Evolutionary conservation across 306 rosid genomes (phyloP).

Genomic region (Oemleria cerasiformis): DNA sequence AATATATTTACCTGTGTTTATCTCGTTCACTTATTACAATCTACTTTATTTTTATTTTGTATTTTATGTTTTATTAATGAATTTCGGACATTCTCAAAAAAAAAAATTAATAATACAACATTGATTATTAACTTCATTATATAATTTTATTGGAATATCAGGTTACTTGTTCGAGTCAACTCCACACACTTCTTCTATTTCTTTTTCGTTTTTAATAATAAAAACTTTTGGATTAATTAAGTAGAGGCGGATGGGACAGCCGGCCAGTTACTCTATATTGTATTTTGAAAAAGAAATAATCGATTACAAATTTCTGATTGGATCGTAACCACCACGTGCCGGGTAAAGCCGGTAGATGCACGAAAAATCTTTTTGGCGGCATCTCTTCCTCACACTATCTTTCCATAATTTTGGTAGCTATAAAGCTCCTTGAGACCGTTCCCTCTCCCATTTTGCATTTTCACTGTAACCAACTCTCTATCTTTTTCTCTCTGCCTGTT

Average conservation of each 20-base stretch:
- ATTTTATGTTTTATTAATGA: too few species aligned
- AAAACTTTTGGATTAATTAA: background rate
- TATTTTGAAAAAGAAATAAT: background rate
- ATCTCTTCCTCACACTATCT: slow-evolving; percentile 7
- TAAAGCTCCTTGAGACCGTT: background rate
- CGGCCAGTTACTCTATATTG: background rate
- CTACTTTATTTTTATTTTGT: too few species aligned
- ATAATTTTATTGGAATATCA: too few species aligned
- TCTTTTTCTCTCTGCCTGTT: background rate
- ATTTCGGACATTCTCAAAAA: too few species aligned
- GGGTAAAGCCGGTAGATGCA: background rate
- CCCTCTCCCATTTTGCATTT: background rate
- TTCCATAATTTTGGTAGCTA: background rate
- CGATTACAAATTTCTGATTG: background rate
- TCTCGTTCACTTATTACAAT: too few species aligned
- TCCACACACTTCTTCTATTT: background rate
- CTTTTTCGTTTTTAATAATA: background rate
- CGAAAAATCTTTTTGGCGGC: slow-evolving; percentile 32
- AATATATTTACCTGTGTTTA: too few species aligned
- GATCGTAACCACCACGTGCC: slow-evolving; percentile 16
- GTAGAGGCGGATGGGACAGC: background rate
- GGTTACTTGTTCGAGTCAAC: background rate
- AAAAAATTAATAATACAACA: too few species aligned
- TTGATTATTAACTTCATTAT: too few species aligned
- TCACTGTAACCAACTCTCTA: background rate